Evolutionary conservation across 805 yeast genomes (phyloP).

Genomic region (Komagataella ulmi): DNA sequence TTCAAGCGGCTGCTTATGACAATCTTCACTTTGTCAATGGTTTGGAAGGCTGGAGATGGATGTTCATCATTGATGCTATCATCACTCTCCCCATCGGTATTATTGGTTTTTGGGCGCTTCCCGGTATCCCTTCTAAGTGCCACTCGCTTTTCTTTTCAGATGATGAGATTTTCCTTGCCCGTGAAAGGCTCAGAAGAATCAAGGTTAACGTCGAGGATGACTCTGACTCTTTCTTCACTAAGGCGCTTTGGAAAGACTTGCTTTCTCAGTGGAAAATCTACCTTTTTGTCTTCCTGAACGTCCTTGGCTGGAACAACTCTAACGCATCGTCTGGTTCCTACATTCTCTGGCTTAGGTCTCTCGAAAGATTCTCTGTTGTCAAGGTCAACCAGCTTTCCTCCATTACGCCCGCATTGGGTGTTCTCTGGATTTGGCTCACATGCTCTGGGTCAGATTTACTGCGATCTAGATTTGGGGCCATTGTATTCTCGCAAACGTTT

Average conservation of each 20-base stretch:
- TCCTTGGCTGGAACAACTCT: constrained; percentile 51
- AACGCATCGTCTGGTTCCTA: constrained; percentile 44
- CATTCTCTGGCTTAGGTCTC: constrained; percentile 47
- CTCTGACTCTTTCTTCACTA: constrained; percentile 19
- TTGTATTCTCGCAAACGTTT: constrained; percentile 37
- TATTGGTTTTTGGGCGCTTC: constrained; percentile 38
- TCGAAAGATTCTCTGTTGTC: constrained; percentile 26
- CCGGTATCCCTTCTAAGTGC: constrained; percentile 44
- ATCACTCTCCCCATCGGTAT: constrained; percentile 46
- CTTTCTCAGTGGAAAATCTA: constrained; percentile 49
- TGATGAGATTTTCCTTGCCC: neutral
- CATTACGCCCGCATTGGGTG: constrained; percentile 46
- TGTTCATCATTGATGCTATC: constrained; percentile 47
- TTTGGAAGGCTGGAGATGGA: constrained; percentile 53
- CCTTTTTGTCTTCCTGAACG: constrained; percentile 37
- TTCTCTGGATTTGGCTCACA: constrained; percentile 30
- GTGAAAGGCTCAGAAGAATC: constrained; percentile 2
- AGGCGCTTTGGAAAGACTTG: constrained; percentile 36
- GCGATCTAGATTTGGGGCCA: constrained; percentile 40
- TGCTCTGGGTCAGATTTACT: constrained; percentile 40
- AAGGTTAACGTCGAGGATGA: neutral
- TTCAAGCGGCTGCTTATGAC: constrained; percentile 39
- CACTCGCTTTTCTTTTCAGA: constrained; percentile 7
- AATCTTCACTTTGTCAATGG: constrained; percentile 33
- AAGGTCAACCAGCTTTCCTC: constrained; percentile 37